A percentile compares a stretch with the other conserved stretches of the same genome.
Evolutionary conservation across 2,329 filamentous ascomycete genomes (phyloP).

Genomic region (Aspergillus sp.): DNA sequence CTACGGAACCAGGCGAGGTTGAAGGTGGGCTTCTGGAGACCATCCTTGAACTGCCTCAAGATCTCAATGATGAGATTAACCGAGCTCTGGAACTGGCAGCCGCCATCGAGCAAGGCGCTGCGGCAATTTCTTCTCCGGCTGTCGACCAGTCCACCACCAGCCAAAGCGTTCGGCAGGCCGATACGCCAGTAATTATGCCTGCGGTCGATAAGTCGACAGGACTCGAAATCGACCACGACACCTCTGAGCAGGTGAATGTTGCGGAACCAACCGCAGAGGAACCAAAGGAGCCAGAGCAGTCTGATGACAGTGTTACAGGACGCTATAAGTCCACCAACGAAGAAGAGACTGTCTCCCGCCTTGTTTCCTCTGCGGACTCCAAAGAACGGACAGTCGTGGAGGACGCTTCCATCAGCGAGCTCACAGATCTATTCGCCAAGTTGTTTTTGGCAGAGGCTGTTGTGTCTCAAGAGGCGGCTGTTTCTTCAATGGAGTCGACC

Average conservation of each 20-base stretch:
- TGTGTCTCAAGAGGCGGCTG: conserved; percentile 11
- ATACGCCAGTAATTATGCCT: not conserved
- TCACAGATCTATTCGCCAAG: conserved; percentile 8
- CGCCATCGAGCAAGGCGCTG: not conserved
- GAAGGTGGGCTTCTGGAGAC: not conserved
- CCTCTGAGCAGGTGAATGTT: conserved; percentile 14
- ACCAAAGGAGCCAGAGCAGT: conserved; percentile 1
- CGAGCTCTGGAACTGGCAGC: not conserved
- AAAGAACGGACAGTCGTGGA: conserved; percentile 11
- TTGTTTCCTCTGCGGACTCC: conserved; percentile 12
- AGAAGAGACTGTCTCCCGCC: conserved; percentile 1
- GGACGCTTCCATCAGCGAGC: conserved; percentile 8
- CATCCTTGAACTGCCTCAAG: not conserved
- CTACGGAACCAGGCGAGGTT: no score
- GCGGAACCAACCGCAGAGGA: conserved; percentile 13
- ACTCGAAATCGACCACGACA: not conserved
- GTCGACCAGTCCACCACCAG: not conserved
- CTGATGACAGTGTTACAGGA: not conserved
- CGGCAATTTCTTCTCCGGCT: not conserved
- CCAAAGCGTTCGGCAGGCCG: not conserved
- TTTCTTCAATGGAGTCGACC: conserved; percentile 8
- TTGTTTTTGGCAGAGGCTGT: conserved; percentile 10
- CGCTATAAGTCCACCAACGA: not conserved
- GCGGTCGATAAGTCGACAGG: not conserved
- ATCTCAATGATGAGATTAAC: not conserved